These are phyloP conservation scores for Monilinia laxa DNA, from an alignment of 2,329 filamentous ascomycete genomes.

Conservation along the genomic window DNA sequence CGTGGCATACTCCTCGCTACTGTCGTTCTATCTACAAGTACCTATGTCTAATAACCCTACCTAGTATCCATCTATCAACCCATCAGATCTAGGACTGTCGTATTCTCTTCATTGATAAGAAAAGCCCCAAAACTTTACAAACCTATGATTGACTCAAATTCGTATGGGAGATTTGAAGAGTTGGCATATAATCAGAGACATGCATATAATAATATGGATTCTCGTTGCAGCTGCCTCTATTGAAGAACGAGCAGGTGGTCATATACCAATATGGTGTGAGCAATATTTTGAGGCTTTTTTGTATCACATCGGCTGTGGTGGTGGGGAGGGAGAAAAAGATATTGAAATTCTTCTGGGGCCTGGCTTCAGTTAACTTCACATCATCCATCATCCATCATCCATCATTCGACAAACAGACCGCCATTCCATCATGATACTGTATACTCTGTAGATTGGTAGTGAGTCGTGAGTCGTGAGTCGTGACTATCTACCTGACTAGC, in stretches of 20 bases:
- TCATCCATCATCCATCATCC: neutral
- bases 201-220: neutral
- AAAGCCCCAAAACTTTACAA: neutral
- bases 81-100: no score
- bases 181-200: constrained; percentile 1
- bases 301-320: neutral
- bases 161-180: constrained; percentile 1
- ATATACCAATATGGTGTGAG: neutral
- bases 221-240: neutral
- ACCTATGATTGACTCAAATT: neutral
- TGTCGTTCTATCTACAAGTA: no score
- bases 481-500: neutral
- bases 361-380: neutral
- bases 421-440: constrained; percentile 1
- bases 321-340: no score
- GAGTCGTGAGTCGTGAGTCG: rapidly evolving
- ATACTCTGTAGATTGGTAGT: neutral
- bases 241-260: constrained; percentile 8
- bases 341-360: neutral
- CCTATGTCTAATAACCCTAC: no score
- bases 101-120: neutral
- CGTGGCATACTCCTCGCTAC: no score
- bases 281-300: neutral
- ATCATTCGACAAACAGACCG: constrained; percentile 1
- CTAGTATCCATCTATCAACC: neutral